phyloP scores from a whole-genome alignment of 176 grass and related monocot species.

The Olyra latifolia region DNA sequence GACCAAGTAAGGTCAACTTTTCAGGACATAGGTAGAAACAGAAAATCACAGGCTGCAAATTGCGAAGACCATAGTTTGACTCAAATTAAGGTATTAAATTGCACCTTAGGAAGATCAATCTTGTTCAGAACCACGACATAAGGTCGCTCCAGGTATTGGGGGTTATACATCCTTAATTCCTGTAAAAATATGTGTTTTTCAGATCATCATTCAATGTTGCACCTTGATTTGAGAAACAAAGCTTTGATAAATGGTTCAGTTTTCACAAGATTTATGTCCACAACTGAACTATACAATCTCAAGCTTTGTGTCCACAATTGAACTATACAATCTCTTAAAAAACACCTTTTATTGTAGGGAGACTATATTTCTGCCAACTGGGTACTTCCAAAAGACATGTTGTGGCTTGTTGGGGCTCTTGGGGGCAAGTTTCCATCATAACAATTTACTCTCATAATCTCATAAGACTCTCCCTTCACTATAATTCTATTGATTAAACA shows the following conservation, averaged over 20 bases:
- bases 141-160: conserved; percentile 78
- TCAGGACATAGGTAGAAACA: neutral
- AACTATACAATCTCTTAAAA: neutral
- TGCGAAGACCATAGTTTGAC: conserved; percentile 8
- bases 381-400: neutral
- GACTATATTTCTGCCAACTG: neutral
- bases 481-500: neutral
- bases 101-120: conserved; percentile 92
- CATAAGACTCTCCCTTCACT: neutral
- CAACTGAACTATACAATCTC: no score
- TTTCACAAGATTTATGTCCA: neutral
- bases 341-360: conserved; percentile 17
- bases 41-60: neutral
- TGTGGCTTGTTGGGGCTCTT: no score
- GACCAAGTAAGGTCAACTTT: neutral
- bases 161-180: conserved; percentile 99
- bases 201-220: neutral
- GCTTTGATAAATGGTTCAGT: conserved; percentile 12
- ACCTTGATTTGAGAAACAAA: conserved; percentile 18
- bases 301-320: neutral
- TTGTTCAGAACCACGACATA: conserved; percentile 95
- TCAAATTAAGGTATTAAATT: conserved; percentile 2
- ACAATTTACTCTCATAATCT: neutral
- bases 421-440: neutral
- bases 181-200: conserved; percentile 42